Evolutionary conservation across 441 rosid genomes (phyloP), one percentile per base, ranked within the genome.

Genomic region (Theobroma grandiflorum): DNA sequence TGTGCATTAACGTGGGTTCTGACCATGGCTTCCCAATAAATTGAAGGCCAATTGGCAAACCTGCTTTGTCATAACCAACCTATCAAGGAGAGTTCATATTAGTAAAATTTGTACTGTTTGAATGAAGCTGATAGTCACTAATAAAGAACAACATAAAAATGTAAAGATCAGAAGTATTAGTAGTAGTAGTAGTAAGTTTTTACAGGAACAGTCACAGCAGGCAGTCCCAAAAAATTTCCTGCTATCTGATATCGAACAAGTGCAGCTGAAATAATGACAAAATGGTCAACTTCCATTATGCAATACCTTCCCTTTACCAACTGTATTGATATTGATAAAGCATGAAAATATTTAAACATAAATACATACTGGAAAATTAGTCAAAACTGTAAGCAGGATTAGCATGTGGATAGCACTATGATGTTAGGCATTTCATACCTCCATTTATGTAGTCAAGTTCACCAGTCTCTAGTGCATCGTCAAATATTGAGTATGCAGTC

Each of bases 11-110:
- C 37, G 92, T 91, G 18, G 95, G 57, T 63, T 93, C 97, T 37
- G 93, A 91, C 97, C 97, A 91, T 20, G 97, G 97, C 85, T 76
- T 90, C 74, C 97, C 97, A 0, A 91, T 90, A 65, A 93, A 90
- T 64, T 93, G 97, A 52, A 93, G 89, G 43, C 97, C 94, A 45
- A 93, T 89, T 3, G 97, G 97, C 85, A 93, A 76, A 4, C 95
- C 92, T 35, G 70, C 83, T 35, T 81, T 78, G 84, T 93, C 97
- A 81, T 91, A 93, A 85, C 97, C 95, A 47, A 93, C 90, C 97
- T 93, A 61, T 63, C 15, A 26, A 16, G 9, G 15, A 37, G 50
- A 61, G 7, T 20, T 53, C 45, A 14, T 53, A 42, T 38, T 58
- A 81, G 68, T 8, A 63, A 14, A 37, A 33, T 55, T 45, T 43